Evolutionary conservation across 2,329 filamentous ascomycete genomes (phyloP), one percentile per base, ranked within the genome.

Genomic region (Mycosphaerelloides madeirae): DNA sequence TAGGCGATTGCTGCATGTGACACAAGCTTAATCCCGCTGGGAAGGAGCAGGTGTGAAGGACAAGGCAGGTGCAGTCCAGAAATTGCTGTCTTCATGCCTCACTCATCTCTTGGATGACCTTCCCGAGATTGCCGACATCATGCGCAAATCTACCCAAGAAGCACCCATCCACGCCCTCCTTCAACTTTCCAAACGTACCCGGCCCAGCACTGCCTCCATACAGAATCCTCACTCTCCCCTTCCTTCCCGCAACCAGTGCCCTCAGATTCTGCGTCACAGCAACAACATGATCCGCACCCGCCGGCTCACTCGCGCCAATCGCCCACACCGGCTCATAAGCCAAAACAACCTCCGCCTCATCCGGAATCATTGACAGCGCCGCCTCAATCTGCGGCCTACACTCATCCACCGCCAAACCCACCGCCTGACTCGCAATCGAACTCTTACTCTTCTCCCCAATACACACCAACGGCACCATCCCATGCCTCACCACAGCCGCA

Each of bases 291-390:
- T 83, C 81, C 14, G 82, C 77, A 6, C 76, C 76, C 0, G 87
- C 87, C 2, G 87, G 87, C 58, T 83, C 72, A 1, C 76, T 71
- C 8, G 86, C 82, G 0, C 87, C 87, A 65, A 93, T 94, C 1
- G 87, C 87, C 87, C 87, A 94, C 1, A 93, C 86, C 6, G 87
- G 87, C 70, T 94, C 87, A 61, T 94, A 94, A 1, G 87, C 87
- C 45, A 94, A 75, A 6, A 91, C 78, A 4, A 93, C 76, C 37
- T 88, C 83, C 0, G 80, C 78, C 13, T 79, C 72, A 9, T 71
- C 70, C 1, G 81, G 75, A 6, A 91, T 69, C 0, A 73, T 76
- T 1, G 69, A 68, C 40, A 93, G 62, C 2, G 87, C 80, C 1
- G 79, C 71, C 31, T 74, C 72, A 44, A 94, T 73, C 65, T 91